phyloP scores from a whole-genome alignment of 2,329 filamentous ascomycete genomes.

The Mollisia scopiformis region DNA sequence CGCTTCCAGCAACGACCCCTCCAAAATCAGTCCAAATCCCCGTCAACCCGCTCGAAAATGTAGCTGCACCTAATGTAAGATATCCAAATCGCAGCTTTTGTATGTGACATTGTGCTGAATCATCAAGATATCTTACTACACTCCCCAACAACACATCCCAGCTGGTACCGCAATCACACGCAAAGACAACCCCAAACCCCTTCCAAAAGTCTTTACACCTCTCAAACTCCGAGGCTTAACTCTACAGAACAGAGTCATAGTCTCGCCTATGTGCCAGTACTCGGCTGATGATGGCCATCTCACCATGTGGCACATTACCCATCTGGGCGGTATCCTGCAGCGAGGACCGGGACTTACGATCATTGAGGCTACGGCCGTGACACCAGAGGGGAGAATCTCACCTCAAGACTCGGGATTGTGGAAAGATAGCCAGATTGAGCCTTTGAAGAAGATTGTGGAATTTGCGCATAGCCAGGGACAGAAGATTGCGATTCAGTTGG shows the following conservation, averaged over 20 bases:
- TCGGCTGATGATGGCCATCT: conserved; percentile 69
- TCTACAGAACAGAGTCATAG: conserved; percentile 67
- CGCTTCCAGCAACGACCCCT: background rate
- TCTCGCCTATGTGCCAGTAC: conserved; percentile 68
- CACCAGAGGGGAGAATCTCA: conserved; percentile 35
- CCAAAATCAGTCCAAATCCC: background rate
- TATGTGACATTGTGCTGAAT: background rate
- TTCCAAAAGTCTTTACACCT: conserved; percentile 48
- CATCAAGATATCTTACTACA: conserved; percentile 45
- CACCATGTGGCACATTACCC: conserved; percentile 77
- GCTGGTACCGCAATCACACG: conserved; percentile 43
- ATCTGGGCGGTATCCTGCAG: conserved; percentile 74
- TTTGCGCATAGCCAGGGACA: conserved; percentile 56
- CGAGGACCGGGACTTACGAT: conserved; percentile 67
- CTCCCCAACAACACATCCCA: conserved; percentile 46
- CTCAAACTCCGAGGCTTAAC: conserved; percentile 46
- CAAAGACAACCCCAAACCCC: conserved; percentile 45
- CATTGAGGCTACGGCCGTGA: conserved; percentile 39
- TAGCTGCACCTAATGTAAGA: background rate
- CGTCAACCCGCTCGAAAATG: background rate
- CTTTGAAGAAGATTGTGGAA: conserved; percentile 39
- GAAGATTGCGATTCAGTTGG: conserved; percentile 70
- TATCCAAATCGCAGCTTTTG: background rate
- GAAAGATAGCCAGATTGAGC: conserved; percentile 41
- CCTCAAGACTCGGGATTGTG: conserved; percentile 38